A percentile compares a stretch with the other conserved stretches of the same genome.
Evolutionary conservation across 2,329 filamentous ascomycete species (phyloP).

Genomic region (Gnomoniopsis sp.): DNA sequence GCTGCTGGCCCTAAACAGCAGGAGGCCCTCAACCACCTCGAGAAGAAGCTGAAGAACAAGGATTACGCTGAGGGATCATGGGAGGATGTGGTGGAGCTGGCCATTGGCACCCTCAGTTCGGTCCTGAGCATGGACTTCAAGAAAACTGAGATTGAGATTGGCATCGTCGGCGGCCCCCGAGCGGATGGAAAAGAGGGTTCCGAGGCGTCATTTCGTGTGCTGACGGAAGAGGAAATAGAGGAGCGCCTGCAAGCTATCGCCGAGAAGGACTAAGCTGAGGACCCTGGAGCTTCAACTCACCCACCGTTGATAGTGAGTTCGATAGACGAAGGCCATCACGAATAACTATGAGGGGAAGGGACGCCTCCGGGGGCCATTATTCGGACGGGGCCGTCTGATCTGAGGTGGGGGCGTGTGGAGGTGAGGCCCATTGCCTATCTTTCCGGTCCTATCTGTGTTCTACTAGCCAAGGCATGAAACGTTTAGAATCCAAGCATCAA

Average conservation of each 20-base stretch:
- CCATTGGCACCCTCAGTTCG: constrained; percentile 90
- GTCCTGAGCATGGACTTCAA: constrained; percentile 99
- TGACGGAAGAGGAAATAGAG: constrained; percentile 98
- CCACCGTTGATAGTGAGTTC: background rate
- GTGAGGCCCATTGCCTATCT: constrained; percentile 2
- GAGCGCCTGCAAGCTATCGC: constrained; percentile 96
- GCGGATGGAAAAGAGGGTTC: constrained; percentile 80
- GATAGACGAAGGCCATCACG: background rate
- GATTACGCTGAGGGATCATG: constrained; percentile 86
- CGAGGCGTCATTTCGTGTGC: constrained; percentile 73
- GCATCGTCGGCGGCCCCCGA: constrained; percentile 87
- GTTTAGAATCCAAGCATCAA: constrained; percentile 11
- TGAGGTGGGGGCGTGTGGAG: background rate
- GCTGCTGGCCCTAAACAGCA: constrained; percentile 97
- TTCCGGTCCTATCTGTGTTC: constrained; percentile 7
- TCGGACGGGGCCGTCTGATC: background rate
- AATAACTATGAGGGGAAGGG: background rate
- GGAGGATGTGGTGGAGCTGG: constrained; percentile 97
- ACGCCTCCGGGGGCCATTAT: background rate
- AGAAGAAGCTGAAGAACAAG: constrained; percentile 99
- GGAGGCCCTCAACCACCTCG: constrained; percentile 95
- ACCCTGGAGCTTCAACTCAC: background rate
- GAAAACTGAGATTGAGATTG: constrained; percentile 97
- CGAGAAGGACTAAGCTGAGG: constrained; percentile 80
- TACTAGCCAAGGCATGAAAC: constrained; percentile 11